These are phyloP conservation scores for Fomitopsis serialis DNA, from an alignment of 768 basidiomycete species.

Conservation along the genomic window DNA sequence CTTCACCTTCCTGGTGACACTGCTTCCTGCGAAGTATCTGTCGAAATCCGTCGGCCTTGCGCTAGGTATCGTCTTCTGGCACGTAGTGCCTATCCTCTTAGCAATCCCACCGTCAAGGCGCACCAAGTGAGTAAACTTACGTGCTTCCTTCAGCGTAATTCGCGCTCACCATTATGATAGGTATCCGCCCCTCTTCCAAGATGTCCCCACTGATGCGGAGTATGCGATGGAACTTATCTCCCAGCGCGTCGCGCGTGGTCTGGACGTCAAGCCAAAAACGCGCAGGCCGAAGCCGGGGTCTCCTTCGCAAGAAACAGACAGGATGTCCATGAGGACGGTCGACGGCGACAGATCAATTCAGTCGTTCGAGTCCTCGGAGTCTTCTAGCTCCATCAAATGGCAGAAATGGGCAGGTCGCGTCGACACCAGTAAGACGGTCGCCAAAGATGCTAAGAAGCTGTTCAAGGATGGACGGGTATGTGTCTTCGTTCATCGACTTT, in stretches of 20 bases:
- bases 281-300: slow-evolving; percentile 11
- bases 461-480: slow-evolving; percentile 32
- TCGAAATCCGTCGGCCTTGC: slow-evolving; percentile 41
- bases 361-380: background rate
- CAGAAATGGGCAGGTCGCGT: slow-evolving; percentile 50
- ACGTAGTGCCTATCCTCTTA: slow-evolving; percentile 47
- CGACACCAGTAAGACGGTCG: slow-evolving; percentile 39
- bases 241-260: slow-evolving; percentile 49
- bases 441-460: slow-evolving; percentile 34
- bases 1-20: slow-evolving; percentile 32
- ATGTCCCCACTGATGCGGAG: slow-evolving; percentile 63
- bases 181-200: slow-evolving; percentile 39
- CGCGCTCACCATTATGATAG: slow-evolving; percentile 26
- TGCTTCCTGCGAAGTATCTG: slow-evolving; percentile 46
- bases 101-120: slow-evolving; percentile 43
- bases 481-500: background rate
- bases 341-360: background rate
- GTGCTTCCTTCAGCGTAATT: background rate
- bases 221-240: slow-evolving; percentile 69
- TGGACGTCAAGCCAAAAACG: slow-evolving; percentile 34
- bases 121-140: slow-evolving; percentile 40
- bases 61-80: slow-evolving; percentile 58
- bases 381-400: slow-evolving; percentile 29
- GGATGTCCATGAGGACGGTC: background rate
- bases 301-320: background rate